Conservation (phyloP, 2,329 filamentous ascomycete genomes). For the Alternaria longipes region DNA sequence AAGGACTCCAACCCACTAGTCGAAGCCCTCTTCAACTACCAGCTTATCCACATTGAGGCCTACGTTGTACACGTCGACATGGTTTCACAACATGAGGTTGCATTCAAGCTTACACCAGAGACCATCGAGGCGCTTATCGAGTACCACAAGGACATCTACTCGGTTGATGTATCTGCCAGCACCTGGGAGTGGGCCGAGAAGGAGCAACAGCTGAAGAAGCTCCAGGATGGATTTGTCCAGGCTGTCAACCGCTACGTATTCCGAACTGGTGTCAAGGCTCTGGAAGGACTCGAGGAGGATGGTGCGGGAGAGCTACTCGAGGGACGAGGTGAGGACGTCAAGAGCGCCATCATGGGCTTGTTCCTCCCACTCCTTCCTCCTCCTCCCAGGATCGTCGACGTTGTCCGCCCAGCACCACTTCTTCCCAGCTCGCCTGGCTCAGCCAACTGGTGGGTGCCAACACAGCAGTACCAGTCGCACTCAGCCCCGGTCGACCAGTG, state of each 20-base stretch:
- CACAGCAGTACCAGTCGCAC: constrained; percentile 64
- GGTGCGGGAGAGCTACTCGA: constrained; percentile 92
- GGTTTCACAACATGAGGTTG: constrained; percentile 96
- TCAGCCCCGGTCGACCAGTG: constrained; percentile 82
- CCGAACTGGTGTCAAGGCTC: constrained; percentile 83
- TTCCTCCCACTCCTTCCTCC: constrained; percentile 87
- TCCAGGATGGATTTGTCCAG: constrained; percentile 96
- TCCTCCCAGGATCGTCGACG: constrained; percentile 87
- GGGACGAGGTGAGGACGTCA: constrained; percentile 92
- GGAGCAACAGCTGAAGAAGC: constrained; percentile 93
- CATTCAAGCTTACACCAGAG: constrained; percentile 95
- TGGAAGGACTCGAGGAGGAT: constrained; percentile 96
- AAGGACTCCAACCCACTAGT: constrained; percentile 83
- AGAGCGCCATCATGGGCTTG: constrained; percentile 81
- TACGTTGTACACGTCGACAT: constrained; percentile 99
- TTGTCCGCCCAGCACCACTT: constrained; percentile 84
- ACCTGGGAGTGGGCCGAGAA: constrained; percentile 97
- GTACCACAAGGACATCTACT: constrained; percentile 96
- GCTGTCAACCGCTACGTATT: constrained; percentile 98
- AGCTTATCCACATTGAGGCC: constrained; percentile 91
- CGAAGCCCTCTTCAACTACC: constrained; percentile 90
- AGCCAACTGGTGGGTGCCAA: constrained; percentile 82
- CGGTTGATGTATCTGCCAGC: constrained; percentile 84
- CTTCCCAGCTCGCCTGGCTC: constrained; percentile 81
- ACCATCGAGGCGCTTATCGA: constrained; percentile 93